Evolutionary conservation across 2,329 filamentous ascomycete genomes (phyloP), one percentile per base, ranked within the genome.

Genomic region (Penicillium sp.): DNA sequence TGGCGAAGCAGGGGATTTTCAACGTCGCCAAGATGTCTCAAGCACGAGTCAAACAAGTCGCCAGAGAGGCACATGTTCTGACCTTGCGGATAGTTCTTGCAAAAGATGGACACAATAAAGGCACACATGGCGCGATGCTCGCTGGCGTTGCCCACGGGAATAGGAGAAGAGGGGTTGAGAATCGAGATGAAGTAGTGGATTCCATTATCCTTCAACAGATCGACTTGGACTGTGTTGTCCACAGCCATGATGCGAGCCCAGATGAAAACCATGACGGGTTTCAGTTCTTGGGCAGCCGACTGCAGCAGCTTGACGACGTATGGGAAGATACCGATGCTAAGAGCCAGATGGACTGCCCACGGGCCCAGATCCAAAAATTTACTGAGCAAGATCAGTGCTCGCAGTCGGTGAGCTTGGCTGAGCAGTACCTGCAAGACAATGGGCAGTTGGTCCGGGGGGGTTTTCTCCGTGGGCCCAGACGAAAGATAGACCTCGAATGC

Each of bases 121-220:
- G 95, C 93, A 74, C 95, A 98, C 95, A 99, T 99, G 44, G 95
- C 95, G 71, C 96, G 92, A 79, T 99, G 95, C 77, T 98, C 95
- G 66, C 92, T 91, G 55, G 88, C 88, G 71, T 97, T 96, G 36
- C 89, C 87, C 22, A 96, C 89, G 0, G 92, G 92, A 51, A 98
- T 88, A 2, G 87, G 86, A 64, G 93, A 92, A 10, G 86, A 85
- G 2, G 93, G 92, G 70, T 93, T 94, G 64, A 98, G 84, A 54
- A 98, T 96, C 62, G 89, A 89, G 54, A 95, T 92, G 74, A 99
- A 99, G 78, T 99, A 99, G 69, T 92, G 91, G 71, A 96, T 98
- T 6, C 95, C 95, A 69, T 93, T 96, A 72, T 99, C 95, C 77
- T 98, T 98, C 67, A 98, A 87, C 13, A 99, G 81, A 74, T 99